Evolutionary conservation across 768 basidiomycete genomes (phyloP), one percentile per base, ranked within the genome.

Genomic region (Candolleomyces eurysporus): DNA sequence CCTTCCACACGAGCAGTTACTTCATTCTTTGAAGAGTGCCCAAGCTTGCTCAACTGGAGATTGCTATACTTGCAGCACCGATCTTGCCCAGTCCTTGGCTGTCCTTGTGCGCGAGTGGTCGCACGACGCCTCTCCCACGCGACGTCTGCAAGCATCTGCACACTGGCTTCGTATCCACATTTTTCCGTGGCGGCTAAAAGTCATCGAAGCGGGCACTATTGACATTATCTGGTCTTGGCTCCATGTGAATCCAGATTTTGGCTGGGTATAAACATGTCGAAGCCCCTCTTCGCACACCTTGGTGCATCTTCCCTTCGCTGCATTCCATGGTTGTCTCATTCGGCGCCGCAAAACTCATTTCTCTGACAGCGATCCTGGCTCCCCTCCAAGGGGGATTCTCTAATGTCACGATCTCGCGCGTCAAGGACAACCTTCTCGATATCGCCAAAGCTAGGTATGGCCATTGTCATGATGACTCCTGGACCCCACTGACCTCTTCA

Each of bases 371-470:
- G 4, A 56, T 52, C 52, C 60, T 21, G 22, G 58, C n/a, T 26
- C 61, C 66, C 66, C 49, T 64, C 57, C 67, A 63, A n/a, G 53
- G 40, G 22, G 69, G 72, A 7, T 64, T 77, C 53, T 60, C 65
- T 40, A 65, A 67, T 45, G 65, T 51, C 4, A 71, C 67, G 17
- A 62, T 74, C 21, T 51, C 62, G 13, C 30, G 30, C 5, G 61
- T 60, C n/a, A 45, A 49, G 17, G 16, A 57, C 11, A 68, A 71
- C 42, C 59, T 76, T 46, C 57, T 75, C 31, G 50, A 71, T 55
- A 65, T 64, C 49, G 71, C 72, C 16, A 66, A 68, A 19, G 68
- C 67, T 45, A 77, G 73, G 76, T 72, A 56, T 26, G 49, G 26
- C 19, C 42, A 36, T n/a, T 13, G 19, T 53, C 40, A 42, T 8